A percentile compares a stretch with the other conserved stretches of the same genome.
These are phyloP conservation scores for Candida stauntonica DNA, from an alignment of 805 yeast species.

Conservation along the genomic window DNA sequence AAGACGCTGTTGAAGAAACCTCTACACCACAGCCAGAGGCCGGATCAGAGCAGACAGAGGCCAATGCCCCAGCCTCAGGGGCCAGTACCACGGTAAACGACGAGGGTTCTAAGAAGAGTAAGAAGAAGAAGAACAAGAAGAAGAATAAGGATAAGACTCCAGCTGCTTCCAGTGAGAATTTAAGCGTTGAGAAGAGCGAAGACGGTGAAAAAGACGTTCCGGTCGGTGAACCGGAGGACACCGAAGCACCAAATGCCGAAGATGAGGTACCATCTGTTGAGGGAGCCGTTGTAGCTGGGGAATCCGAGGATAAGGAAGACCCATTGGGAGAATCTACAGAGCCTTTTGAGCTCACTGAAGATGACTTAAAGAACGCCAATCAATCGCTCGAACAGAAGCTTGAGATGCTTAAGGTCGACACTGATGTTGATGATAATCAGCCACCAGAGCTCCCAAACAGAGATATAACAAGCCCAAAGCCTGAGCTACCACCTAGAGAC, in stretches of 20 bases:
- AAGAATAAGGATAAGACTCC: too few relatives aligned
- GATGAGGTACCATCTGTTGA: too few relatives aligned
- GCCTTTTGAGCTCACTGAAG: constrained; percentile 8
- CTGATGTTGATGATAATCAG: constrained; percentile 19
- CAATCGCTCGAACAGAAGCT: constrained; percentile 17
- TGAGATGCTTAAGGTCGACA: constrained; percentile 14
- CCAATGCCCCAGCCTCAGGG: neutral
- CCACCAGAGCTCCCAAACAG: constrained; percentile 6
- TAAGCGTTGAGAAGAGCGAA: too few relatives aligned
- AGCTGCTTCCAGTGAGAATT: too few relatives aligned
- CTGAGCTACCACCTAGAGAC: neutral
- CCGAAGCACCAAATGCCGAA: too few relatives aligned
- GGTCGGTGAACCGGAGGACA: too few relatives aligned
- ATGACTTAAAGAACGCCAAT: constrained; percentile 14
- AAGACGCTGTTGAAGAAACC: constrained; percentile 15
- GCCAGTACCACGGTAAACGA: neutral
- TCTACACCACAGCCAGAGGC: neutral
- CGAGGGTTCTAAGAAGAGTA: neutral
- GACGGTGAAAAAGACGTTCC: neutral
- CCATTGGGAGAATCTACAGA: constrained; percentile 21
- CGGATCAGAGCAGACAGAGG: neutral
- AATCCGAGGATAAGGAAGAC: neutral
- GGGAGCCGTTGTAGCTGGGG: too few relatives aligned
- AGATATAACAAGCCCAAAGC: neutral
- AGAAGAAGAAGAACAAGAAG: neutral